Percentiles rank a stretch among this genome's conserved stretches.
Evolutionary conservation across 768 basidiomycete species (phyloP).

Genomic region (Pisolithus tinctorius): DNA sequence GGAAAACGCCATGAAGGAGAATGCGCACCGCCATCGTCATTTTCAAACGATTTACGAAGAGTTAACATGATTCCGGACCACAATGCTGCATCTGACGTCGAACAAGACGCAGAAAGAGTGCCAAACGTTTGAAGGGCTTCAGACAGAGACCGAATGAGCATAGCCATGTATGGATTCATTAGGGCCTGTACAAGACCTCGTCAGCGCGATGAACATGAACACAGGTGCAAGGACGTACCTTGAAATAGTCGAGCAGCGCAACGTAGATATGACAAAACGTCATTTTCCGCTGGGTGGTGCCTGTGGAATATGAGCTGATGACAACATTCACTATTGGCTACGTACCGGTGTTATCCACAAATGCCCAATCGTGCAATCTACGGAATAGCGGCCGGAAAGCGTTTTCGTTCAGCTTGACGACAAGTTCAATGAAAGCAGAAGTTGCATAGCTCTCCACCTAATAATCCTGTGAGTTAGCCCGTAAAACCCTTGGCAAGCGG

Average conservation of each 20-base stretch:
- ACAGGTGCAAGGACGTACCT: constrained; percentile 40
- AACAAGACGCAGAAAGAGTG: constrained; percentile 11
- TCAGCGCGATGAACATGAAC: neutral
- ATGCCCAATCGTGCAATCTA: constrained; percentile 92
- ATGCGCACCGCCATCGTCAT: constrained; percentile 73
- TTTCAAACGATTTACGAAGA: constrained; percentile 61
- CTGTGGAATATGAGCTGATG: constrained; percentile 3
- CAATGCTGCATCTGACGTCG: constrained; percentile 34
- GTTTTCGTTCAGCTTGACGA: constrained; percentile 88
- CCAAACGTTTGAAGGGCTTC: constrained; percentile 52
- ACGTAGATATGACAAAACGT: constrained; percentile 73
- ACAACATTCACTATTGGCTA: neutral
- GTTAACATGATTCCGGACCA: constrained; percentile 61
- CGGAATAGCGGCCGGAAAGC: constrained; percentile 90
- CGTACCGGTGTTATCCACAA: constrained; percentile 48
- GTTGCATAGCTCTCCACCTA: constrained; percentile 54
- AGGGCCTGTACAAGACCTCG: constrained; percentile 44
- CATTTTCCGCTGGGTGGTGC: constrained; percentile 44
- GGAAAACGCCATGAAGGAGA: neutral
- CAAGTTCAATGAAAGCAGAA: constrained; percentile 78
- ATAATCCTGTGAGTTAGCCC: neutral
- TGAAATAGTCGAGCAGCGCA: constrained; percentile 79
- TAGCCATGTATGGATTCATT: constrained; percentile 89
- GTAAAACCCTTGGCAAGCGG: neutral
- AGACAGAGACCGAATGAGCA: constrained; percentile 60